A percentile compares a stretch with the other conserved stretches of the same genome.
These are phyloP conservation scores for Hawksworthiomyces lignivorus DNA, from an alignment of 2,329 filamentous ascomycete genomes.

Conservation along the genomic window DNA sequence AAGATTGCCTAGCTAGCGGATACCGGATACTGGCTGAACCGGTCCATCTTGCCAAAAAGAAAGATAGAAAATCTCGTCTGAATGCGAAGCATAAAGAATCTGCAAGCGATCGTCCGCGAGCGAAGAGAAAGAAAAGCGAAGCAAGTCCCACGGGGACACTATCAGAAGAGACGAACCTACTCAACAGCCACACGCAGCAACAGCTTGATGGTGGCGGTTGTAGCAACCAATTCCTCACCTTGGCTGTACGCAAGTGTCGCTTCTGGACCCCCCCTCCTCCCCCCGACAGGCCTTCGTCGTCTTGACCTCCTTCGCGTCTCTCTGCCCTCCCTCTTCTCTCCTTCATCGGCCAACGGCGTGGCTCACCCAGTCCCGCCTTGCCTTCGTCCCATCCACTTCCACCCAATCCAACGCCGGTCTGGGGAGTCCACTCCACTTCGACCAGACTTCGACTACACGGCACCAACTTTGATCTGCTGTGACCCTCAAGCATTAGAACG, in stretches of 20 bases:
- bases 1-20: too few relatives aligned
- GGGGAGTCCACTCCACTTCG: constrained; percentile 10
- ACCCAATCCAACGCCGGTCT: constrained; percentile 9
- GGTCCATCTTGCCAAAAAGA: background rate
- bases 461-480: constrained; percentile 15
- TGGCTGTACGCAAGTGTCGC: background rate
- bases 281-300: too few relatives aligned
- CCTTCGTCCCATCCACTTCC: constrained; percentile 7
- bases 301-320: constrained; percentile 1
- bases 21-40: background rate
- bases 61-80: constrained; percentile 3
- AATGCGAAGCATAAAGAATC: constrained; percentile 1
- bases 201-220: background rate
- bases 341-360: constrained; percentile 5
- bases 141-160: background rate
- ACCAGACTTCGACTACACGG: constrained; percentile 11
- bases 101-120: constrained; percentile 1
- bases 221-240: background rate
- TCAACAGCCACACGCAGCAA: background rate
- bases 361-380: constrained; percentile 3
- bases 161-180: too few relatives aligned
- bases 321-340: background rate
- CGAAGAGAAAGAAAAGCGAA: background rate
- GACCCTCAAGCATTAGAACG: constrained; percentile 6
- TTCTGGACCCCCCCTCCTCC: background rate